These are phyloP conservation scores for Geranium brycei DNA, from an alignment of 345 rosid species.

Conservation along the genomic window DNA sequence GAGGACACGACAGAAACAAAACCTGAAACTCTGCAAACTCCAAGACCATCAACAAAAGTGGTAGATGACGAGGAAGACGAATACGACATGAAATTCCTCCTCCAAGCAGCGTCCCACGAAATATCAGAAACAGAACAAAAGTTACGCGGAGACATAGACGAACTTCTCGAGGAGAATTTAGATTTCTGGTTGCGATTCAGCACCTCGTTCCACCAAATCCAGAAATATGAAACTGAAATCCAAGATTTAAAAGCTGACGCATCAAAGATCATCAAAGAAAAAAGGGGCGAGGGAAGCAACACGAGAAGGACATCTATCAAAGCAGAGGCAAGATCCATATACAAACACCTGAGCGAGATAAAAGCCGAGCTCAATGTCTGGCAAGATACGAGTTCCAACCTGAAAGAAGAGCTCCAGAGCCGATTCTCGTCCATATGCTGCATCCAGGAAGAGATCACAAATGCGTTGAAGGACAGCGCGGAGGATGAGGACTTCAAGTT, in stretches of 20 bases:
- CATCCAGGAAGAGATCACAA: slow-evolving; percentile 57
- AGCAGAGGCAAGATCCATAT: slow-evolving; percentile 58
- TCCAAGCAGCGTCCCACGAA: slow-evolving; percentile 20
- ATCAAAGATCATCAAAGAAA: slow-evolving; percentile 35
- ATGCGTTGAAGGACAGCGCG: slow-evolving; percentile 57
- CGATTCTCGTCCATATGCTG: slow-evolving; percentile 53
- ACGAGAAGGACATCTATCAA: slow-evolving; percentile 22
- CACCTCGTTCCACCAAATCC: slow-evolving; percentile 53
- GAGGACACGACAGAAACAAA: neutral
- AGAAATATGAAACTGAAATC: slow-evolving; percentile 54
- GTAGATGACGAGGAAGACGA: slow-evolving; percentile 16
- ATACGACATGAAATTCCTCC: slow-evolving; percentile 19
- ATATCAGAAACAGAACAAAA: slow-evolving; percentile 39
- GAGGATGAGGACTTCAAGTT: slow-evolving; percentile 82
- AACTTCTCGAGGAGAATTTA: slow-evolving; percentile 62
- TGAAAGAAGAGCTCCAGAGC: slow-evolving; percentile 53
- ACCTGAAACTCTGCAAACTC: neutral
- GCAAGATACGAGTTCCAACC: slow-evolving; percentile 45
- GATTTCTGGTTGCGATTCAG: slow-evolving; percentile 81
- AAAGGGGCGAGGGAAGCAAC: slow-evolving; percentile 40
- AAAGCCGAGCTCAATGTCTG: slow-evolving; percentile 48
- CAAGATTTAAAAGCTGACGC: slow-evolving; percentile 53
- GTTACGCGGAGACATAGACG: slow-evolving; percentile 48
- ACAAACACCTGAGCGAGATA: slow-evolving; percentile 63
- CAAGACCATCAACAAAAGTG: neutral